Conservation (phyloP, 2,329 filamentous ascomycete genomes). For the Talaromyces marneffei region DNA sequence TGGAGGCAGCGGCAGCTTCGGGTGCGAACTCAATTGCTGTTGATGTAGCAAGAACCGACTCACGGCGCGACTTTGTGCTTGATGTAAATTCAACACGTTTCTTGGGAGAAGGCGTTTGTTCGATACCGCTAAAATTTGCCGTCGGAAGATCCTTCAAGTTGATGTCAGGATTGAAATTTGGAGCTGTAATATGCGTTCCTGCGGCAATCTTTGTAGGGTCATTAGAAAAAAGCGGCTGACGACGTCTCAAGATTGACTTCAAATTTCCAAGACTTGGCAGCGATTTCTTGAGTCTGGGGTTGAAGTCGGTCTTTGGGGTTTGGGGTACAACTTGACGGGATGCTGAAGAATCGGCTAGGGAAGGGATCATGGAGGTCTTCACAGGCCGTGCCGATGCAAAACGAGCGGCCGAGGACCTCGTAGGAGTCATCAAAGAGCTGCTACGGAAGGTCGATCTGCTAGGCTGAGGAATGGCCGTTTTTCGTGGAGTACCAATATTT, state of each 20-base stretch:
- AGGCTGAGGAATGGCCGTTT: slow-evolving; percentile 20
- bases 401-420: slow-evolving; percentile 66
- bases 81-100: slow-evolving; percentile 81
- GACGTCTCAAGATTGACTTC: slow-evolving; percentile 58
- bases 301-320: slow-evolving; percentile 44
- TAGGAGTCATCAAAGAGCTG: slow-evolving; percentile 66
- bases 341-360: slow-evolving; percentile 47
- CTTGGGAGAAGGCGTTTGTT: slow-evolving; percentile 64
- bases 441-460: slow-evolving; percentile 37
- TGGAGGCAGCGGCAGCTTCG: slow-evolving; percentile 18
- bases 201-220: slow-evolving; percentile 55
- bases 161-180: slow-evolving; percentile 46
- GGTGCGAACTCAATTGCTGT: slow-evolving; percentile 37
- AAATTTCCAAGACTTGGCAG: slow-evolving; percentile 50
- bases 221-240: slow-evolving; percentile 54
- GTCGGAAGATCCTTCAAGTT: slow-evolving; percentile 35
- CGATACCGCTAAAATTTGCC: slow-evolving; percentile 28
- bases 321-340: slow-evolving; percentile 45
- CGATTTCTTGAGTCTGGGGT: slow-evolving; percentile 37
- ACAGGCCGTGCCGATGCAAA: slow-evolving; percentile 51
- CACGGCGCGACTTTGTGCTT: slow-evolving; percentile 51
- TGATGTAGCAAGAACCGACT: slow-evolving; percentile 33
- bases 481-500: slow-evolving; percentile 18
- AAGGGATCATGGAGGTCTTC: slow-evolving; percentile 51
- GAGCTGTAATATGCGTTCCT: slow-evolving; percentile 48